Conservation (phyloP, 192 early-diverging fungal species). For the Mortierella antarctica region DNA sequence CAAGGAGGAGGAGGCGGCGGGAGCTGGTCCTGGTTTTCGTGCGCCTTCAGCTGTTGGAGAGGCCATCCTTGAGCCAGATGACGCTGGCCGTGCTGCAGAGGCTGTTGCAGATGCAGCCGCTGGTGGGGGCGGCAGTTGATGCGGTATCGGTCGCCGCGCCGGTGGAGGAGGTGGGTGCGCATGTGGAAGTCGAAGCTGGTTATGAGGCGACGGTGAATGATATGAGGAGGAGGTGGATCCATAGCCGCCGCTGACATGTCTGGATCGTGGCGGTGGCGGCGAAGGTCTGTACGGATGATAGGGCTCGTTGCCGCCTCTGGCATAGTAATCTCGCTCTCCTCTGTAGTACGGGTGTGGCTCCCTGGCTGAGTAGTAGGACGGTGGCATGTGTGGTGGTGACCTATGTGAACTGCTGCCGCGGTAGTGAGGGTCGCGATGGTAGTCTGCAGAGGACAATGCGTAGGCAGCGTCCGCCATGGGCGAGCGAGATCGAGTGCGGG, state of each 20-base stretch:
- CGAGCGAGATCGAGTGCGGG: constrained; percentile 33
- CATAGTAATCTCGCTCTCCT: constrained; percentile 45
- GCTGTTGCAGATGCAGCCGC: constrained; percentile 13
- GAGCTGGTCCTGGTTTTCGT: constrained; percentile 4
- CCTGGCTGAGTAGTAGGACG: constrained; percentile 44
- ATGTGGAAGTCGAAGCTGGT: constrained; percentile 45
- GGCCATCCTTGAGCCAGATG: constrained; percentile 7
- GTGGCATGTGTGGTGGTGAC: constrained; percentile 34
- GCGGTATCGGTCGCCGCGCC: constrained; percentile 35
- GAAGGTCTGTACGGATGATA: constrained; percentile 51
- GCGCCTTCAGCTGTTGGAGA: constrained; percentile 15
- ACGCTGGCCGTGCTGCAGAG: not conserved
- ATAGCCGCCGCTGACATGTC: constrained; percentile 39
- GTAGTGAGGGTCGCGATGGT: constrained; percentile 42
- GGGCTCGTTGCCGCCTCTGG: constrained; percentile 21
- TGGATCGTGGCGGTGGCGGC: constrained; percentile 48
- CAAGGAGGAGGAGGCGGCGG: not conserved
- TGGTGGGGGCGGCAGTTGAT: constrained; percentile 36
- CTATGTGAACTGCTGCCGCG: constrained; percentile 35
- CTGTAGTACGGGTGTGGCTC: constrained; percentile 47
- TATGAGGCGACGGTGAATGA: constrained; percentile 49
- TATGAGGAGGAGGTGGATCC: constrained; percentile 27
- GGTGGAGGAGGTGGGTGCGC: constrained; percentile 52
- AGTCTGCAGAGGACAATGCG: constrained; percentile 12
- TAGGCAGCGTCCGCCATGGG: constrained; percentile 34